Base-by-base conservation (phyloP, 192 early-diverging fungal genomes). In the Coemansia sp. region DNA sequence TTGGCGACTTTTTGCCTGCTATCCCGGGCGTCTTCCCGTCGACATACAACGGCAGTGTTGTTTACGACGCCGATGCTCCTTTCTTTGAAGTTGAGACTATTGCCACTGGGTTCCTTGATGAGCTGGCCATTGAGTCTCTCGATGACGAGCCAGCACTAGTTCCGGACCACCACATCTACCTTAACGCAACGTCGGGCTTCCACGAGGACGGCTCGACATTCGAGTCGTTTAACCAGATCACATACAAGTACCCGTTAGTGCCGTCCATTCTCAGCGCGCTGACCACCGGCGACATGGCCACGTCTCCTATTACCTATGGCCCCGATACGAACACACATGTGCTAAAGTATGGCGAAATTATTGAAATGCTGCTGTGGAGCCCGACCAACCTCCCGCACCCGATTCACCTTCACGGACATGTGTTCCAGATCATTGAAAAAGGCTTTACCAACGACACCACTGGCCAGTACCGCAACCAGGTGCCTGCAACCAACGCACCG, bases 341-440 rank as follows among this genome's bases (percentile, higher is more conserved):
- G 19, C 55, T 91, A 14, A 77, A 86, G 49, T 76, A 88, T 60
- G 50, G 76, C 58, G 72, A 89, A 17, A 76, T 85, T 53, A 52
- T 90, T 38, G 87, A 94, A 75, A 76, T 93, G 60, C 74, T 89
- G 49, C 75, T 93, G 53, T 87, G 83, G 75, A 95, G 90, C 69
- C 58, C 82, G 15, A 88, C 90, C 58, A 55, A 62, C 48, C 84
- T 86, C 35, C 73, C 76, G 47, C 93, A 95, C 38, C 63, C 84
- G 67, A 79, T 93, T 83, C 93, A 95, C 71, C 73, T 93, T 11
- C 93, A 95, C 69, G 93, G 93, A 5, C 91, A 95, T 69, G 65
- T 65, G 6, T 95, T 95, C 86, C 89, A 93, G 73, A 78, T 95
- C 53, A 81, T 88, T 19, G 85, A 82, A 48, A 81, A 6, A 91